Evolutionary conservation across 306 rosid genomes (phyloP), one percentile per base, ranked within the genome.

Genomic region (Vigna unguiculata): DNA sequence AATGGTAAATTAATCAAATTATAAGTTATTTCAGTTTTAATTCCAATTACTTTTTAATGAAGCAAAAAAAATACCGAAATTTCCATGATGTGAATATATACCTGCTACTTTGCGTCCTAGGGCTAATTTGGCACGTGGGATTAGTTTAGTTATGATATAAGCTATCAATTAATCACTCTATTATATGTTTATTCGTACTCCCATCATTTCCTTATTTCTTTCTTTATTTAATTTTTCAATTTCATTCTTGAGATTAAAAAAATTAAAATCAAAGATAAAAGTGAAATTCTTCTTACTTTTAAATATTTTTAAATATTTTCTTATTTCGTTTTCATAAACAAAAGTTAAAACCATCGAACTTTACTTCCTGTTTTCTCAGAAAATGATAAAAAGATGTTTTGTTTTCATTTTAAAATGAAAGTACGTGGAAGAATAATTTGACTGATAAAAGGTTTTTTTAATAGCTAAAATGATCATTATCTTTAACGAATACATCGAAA

Each of bases 11-110:
- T 30, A 60, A 16, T 60, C 43, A 60, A 28, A 60, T 3, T 25
- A 13, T 15, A 32, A 22, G 22, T 61, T 22, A n/a, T 61, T 61
- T 8, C 6, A 61, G 24, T 32, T 61, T 9, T 62, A n/a, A 62
- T 62, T 62, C 45, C 47, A 62, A 62, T 62, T 62, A 16, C 69
- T 62, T 62, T 34, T 34, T 62, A 34, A n/a, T 34, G 47, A 46
- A 68, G 73, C 47, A 69, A 48, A 28, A 28, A 34, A 48, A 32
- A 46, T 24, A 30, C 28, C 46, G 45, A 47, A 69, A 45, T 69
- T 69, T 54, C 59, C 69, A 54, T 6, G 36, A 22, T 21, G n/a
- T 13, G 9, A 77, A 43, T 30, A 41, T 69, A 32, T 59, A 28
- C 38, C 55, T 28, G 15, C 58, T 68, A 24, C 22, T 69, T 69